Percentiles rank a stretch among this genome's conserved stretches.
phyloP scores from a whole-genome alignment of 1,284 basidiomycete species.

The Phlebopus sp. region DNA sequence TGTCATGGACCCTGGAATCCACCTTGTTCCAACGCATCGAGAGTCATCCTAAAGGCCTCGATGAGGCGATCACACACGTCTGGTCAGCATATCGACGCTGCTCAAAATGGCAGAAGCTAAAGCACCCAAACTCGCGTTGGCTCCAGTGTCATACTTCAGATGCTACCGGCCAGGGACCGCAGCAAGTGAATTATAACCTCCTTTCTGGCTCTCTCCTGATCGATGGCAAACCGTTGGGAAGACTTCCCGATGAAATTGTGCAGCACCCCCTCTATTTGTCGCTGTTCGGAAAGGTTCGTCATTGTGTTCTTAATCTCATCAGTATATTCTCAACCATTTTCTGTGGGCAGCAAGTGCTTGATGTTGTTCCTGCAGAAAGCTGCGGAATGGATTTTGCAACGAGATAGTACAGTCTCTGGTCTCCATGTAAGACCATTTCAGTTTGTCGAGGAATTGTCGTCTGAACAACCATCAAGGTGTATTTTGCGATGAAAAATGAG shows the following conservation, averaged over 20 bases:
- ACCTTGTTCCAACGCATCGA: conserved; percentile 14
- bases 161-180: conserved; percentile 6
- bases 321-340: conserved; percentile 3
- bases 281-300: conserved; percentile 32
- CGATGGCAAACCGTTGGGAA: conserved; percentile 38
- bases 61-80: conserved; percentile 33
- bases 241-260: conserved; percentile 35
- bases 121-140: conserved; percentile 36
- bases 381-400: conserved; percentile 38
- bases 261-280: conserved; percentile 32
- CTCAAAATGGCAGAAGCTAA: conserved; percentile 29
- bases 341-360: conserved; percentile 31
- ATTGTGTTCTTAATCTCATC: not conserved
- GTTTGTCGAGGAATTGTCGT: not conserved
- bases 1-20: conserved; percentile 30
- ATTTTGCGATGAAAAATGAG: conserved; percentile 28
- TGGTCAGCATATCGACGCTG: conserved; percentile 37
- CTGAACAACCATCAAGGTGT: conserved; percentile 20
- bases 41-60: conserved; percentile 23
- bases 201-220: conserved; percentile 42
- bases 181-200: conserved; percentile 38
- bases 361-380: conserved; percentile 35
- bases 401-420: conserved; percentile 20
- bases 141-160: conserved; percentile 25
- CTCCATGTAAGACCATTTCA: conserved; percentile 16